phyloP scores from a whole-genome alignment of 1,284 basidiomycete species.

The Naganishia liquefaciens region DNA sequence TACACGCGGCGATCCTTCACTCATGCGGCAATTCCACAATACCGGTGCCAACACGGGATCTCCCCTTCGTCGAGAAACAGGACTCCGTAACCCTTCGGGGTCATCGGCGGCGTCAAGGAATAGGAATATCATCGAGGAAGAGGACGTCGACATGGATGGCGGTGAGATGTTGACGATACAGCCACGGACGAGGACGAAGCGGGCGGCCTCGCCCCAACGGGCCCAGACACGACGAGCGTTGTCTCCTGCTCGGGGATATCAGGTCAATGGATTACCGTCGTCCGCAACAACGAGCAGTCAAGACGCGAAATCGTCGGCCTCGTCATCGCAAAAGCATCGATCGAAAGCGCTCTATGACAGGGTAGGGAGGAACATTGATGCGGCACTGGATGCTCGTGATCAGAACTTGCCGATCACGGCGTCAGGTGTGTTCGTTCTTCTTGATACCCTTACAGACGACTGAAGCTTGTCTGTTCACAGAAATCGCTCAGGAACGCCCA shows the following conservation, averaged over 20 bases:
- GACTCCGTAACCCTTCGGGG: slow-evolving; percentile 27
- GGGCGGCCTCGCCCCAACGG: slow-evolving; percentile 59
- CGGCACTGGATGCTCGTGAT: slow-evolving; percentile 10
- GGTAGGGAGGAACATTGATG: slow-evolving; percentile 20
- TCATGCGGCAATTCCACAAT: slow-evolving; percentile 60
- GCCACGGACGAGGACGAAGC: slow-evolving; percentile 65
- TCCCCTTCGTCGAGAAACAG: slow-evolving; percentile 18
- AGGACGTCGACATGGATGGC: slow-evolving; percentile 51
- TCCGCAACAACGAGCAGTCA: not conserved
- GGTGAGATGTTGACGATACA: slow-evolving; percentile 54
- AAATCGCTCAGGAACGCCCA: slow-evolving; percentile 16
- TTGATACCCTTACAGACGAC: not conserved
- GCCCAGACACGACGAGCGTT: slow-evolving; percentile 16
- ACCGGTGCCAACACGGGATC: slow-evolving; percentile 46
- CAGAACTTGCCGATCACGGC: slow-evolving; percentile 14
- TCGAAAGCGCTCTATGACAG: slow-evolving; percentile 25
- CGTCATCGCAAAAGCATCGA: slow-evolving; percentile 13
- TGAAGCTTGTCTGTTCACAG: not conserved
- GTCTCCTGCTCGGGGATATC: slow-evolving; percentile 21
- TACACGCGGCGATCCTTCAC: slow-evolving; percentile 59
- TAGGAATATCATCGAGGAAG: slow-evolving; percentile 57
- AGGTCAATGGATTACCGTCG: slow-evolving; percentile 19
- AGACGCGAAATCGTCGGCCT: not conserved
- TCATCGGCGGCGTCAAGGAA: slow-evolving; percentile 49
- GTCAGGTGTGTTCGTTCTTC: slow-evolving; percentile 13